Evolutionary conservation across 768 basidiomycete species (phyloP).

Genomic region (Ramaria sp.): DNA sequence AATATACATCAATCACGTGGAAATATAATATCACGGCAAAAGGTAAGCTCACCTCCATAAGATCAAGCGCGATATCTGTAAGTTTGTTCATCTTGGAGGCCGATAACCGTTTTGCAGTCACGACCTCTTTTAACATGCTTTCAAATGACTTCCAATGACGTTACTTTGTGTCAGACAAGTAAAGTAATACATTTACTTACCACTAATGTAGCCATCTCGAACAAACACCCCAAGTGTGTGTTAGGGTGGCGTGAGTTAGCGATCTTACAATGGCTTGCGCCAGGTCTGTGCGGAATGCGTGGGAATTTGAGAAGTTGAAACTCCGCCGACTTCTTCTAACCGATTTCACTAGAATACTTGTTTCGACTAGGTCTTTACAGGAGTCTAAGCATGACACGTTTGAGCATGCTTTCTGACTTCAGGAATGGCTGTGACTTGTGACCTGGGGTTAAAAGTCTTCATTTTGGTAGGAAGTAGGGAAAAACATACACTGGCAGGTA

Average conservation of each 20-base stretch:
- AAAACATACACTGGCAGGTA: too few species aligned
- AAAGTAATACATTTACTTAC: not conserved
- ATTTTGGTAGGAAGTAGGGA: too few species aligned
- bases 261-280: not conserved
- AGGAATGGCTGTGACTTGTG: too few species aligned
- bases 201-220: not conserved
- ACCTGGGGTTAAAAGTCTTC: too few species aligned
- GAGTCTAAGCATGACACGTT: too few species aligned
- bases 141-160: conserved; percentile 61
- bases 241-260: not conserved
- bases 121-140: conserved; percentile 66
- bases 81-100: conserved; percentile 74
- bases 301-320: not conserved
- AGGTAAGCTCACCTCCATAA: conserved; percentile 52
- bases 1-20: not conserved
- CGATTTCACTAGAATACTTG: too few species aligned
- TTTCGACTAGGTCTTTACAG: too few species aligned
- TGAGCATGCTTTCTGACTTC: too few species aligned
- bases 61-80: conserved; percentile 66
- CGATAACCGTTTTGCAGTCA: conserved; percentile 75
- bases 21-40: conserved; percentile 2
- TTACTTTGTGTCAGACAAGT: not conserved
- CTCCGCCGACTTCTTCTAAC: not conserved
- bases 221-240: not conserved
- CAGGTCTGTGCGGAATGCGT: not conserved